These are phyloP conservation scores for Boletus eberwhitei DNA, from an alignment of 768 basidiomycete genomes.

Conservation along the genomic window DNA sequence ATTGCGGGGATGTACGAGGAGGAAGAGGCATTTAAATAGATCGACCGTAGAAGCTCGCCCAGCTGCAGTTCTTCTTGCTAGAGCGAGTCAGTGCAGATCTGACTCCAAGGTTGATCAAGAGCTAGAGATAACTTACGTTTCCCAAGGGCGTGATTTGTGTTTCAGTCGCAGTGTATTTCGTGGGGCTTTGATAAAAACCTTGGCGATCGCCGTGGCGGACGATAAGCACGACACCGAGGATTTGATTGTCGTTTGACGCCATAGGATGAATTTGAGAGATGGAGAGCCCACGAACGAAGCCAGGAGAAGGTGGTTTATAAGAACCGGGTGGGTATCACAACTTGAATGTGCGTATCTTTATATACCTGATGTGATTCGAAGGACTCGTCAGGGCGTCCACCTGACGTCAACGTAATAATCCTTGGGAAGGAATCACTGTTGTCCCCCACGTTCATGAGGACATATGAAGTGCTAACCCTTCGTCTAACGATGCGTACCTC, in stretches of 20 bases:
- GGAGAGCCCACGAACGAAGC: not conserved
- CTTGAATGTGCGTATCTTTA: not conserved
- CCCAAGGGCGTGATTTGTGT: slow-evolving; percentile 69
- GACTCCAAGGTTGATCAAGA: not conserved
- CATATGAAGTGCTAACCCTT: not conserved
- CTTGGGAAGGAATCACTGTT: not conserved
- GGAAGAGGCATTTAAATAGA: slow-evolving; percentile 55
- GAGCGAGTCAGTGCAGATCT: not conserved
- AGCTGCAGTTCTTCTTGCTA: slow-evolving; percentile 59
- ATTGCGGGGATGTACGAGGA: slow-evolving; percentile 48
- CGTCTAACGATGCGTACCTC: not conserved
- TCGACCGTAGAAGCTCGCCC: slow-evolving; percentile 46
- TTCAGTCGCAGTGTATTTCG: slow-evolving; percentile 50
- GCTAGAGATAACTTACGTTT: slow-evolving; percentile 40
- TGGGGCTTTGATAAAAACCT: slow-evolving; percentile 65
- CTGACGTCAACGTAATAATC: not conserved
- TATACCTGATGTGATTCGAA: not conserved
- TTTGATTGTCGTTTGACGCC: slow-evolving; percentile 23
- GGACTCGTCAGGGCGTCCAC: not conserved
- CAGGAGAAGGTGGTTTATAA: not conserved
- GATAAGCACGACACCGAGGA: slow-evolving; percentile 57
- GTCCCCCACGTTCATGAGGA: not conserved
- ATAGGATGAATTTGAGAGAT: slow-evolving; percentile 3
- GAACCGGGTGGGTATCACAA: not conserved
- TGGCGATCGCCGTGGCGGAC: slow-evolving; percentile 59